Conservation (phyloP, 83 land plant species). For the Picea mariana region DNA sequence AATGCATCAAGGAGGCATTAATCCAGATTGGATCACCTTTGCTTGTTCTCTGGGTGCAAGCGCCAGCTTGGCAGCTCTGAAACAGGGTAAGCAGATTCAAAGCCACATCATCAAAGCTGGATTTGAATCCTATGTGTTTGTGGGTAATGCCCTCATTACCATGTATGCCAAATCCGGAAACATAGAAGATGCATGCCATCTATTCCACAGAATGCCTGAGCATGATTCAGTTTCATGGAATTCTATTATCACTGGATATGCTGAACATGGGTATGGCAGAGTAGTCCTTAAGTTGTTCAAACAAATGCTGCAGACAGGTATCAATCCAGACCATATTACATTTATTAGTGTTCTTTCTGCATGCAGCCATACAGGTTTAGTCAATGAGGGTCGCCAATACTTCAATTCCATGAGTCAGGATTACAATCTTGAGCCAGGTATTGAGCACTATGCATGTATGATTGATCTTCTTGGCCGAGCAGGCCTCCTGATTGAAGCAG, state of each 20-base stretch:
- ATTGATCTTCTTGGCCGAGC: conserved; percentile 12
- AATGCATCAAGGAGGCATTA: neutral
- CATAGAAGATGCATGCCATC: neutral
- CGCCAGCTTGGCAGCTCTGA: conserved; percentile 6
- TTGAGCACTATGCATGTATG: conserved; percentile 13
- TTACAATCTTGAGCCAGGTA: neutral
- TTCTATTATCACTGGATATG: conserved; percentile 12
- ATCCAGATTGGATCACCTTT: neutral
- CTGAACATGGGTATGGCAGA: conserved; percentile 14
- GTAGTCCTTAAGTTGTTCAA: conserved; percentile 6
- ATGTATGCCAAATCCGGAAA: conserved; percentile 8
- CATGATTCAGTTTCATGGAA: conserved; percentile 6
- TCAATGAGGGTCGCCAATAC: conserved; percentile 2
- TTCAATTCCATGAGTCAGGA: conserved; percentile 11
- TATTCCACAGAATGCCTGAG: neutral
- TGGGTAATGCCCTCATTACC: conserved; percentile 14
- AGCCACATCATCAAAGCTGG: neutral
- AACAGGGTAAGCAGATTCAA: conserved; percentile 16
- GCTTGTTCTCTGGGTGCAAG: neutral
- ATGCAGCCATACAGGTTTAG: conserved; percentile 16
- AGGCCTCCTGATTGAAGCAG: conserved; percentile 13
- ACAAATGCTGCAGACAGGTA: neutral
- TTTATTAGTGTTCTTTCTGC: conserved; percentile 11
- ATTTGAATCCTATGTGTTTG: neutral
- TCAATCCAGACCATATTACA: conserved; percentile 9